Evolutionary conservation across 768 basidiomycete species (phyloP).

Genomic region (Mycena epipterygia): DNA sequence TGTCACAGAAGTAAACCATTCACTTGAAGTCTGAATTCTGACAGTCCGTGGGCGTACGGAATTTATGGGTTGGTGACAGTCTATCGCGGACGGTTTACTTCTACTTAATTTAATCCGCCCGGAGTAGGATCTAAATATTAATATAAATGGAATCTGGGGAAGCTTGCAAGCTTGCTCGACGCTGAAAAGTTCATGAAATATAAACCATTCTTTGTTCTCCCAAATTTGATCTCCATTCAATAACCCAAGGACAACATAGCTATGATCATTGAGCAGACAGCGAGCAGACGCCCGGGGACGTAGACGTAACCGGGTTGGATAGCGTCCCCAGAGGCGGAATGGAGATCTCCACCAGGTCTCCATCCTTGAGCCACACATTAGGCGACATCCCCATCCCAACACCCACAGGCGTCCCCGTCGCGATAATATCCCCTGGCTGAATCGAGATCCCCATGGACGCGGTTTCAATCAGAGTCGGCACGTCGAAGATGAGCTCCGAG

Average conservation of each 20-base stretch:
- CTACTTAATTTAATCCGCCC: not conserved
- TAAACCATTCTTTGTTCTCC: too few relatives aligned
- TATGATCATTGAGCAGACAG: not conserved
- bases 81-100: not conserved
- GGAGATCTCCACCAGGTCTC: slow-evolving; percentile 35
- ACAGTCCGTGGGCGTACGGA: not conserved
- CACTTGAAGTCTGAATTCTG: not conserved
- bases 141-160: not conserved
- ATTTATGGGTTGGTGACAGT: not conserved
- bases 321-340: slow-evolving; percentile 35
- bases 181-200: too few relatives aligned
- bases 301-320: slow-evolving; percentile 32
- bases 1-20: not conserved
- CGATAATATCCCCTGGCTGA: slow-evolving; percentile 37
- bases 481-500: slow-evolving; percentile 38
- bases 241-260: too few relatives aligned
- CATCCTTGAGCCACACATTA: slow-evolving; percentile 35
- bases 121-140: not conserved
- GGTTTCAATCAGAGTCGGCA: slow-evolving; percentile 36
- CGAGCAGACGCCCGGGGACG: slow-evolving; percentile 15
- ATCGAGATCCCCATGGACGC: slow-evolving; percentile 36
- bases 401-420: slow-evolving; percentile 36
- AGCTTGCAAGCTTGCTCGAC: not conserved
- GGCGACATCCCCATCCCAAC: slow-evolving; percentile 37
- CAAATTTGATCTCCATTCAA: too few relatives aligned